Percentiles rank a stretch among this genome's conserved stretches.
Conservation (phyloP, 257 asterid species). For the Fraxinus anomala region DNA sequence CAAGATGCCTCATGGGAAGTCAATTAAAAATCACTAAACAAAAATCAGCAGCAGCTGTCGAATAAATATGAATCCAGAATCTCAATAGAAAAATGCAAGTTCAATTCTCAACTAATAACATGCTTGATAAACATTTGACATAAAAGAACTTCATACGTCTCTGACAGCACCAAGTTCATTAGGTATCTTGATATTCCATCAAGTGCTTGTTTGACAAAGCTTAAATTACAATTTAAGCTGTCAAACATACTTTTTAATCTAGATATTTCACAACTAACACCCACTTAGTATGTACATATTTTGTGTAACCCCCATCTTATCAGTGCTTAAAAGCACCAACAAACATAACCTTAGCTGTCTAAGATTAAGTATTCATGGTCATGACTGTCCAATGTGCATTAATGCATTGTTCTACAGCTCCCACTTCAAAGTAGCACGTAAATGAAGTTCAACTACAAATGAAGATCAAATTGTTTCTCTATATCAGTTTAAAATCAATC, state of each 20-base stretch:
- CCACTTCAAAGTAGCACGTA: background rate
- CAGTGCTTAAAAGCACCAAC: too few relatives aligned
- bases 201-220: too few relatives aligned
- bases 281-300: too few relatives aligned
- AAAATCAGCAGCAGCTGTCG: background rate
- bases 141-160: background rate
- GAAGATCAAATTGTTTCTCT: background rate
- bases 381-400: background rate
- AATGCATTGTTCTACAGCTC: background rate
- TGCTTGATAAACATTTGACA: background rate
- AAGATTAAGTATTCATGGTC: too few relatives aligned
- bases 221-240: too few relatives aligned
- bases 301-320: too few relatives aligned
- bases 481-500: background rate
- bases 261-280: too few relatives aligned
- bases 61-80: background rate
- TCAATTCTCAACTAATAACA: background rate
- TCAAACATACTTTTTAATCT: too few relatives aligned
- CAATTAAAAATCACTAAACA: background rate
- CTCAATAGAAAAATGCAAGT: background rate
- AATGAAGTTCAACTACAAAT: background rate
- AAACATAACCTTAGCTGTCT: too few relatives aligned
- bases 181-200: background rate
- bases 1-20: too few relatives aligned
- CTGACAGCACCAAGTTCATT: background rate